Evolutionary conservation across 768 basidiomycete species (phyloP).

Genomic region (Tulasnella sp.): DNA sequence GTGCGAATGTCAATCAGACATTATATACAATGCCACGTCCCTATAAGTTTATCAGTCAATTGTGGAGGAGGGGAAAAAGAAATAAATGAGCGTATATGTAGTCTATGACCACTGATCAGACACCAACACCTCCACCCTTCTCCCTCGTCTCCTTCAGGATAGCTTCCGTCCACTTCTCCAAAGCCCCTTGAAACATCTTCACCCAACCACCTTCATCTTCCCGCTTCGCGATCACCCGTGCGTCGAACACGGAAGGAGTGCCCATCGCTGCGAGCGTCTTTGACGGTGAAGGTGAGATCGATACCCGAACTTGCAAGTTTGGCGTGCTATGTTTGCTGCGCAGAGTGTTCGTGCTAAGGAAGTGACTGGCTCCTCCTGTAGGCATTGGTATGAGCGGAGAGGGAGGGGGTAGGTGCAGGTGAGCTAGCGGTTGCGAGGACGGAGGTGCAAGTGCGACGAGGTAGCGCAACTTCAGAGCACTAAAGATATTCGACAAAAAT

Average conservation of each 20-base stretch:
- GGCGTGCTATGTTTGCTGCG: constrained; percentile 23
- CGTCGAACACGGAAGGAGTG: constrained; percentile 54
- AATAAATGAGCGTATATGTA: no score
- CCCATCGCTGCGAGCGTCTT: constrained; percentile 33
- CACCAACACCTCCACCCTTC: not conserved
- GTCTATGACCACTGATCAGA: no score
- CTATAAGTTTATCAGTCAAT: no score
- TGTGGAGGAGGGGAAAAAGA: no score
- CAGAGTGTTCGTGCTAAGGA: no score
- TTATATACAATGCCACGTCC: no score
- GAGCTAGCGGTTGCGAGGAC: constrained; percentile 28
- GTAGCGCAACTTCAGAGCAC: constrained; percentile 76
- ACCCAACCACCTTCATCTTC: constrained; percentile 62
- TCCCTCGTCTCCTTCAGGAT: constrained; percentile 49
- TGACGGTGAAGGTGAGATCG: not conserved
- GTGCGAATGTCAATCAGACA: no score
- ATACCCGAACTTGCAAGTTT: constrained; percentile 13
- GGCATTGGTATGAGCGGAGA: constrained; percentile 18
- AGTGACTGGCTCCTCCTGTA: constrained; percentile 19
- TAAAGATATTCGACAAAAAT: no score
- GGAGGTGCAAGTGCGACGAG: constrained; percentile 55
- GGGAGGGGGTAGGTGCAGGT: constrained; percentile 21
- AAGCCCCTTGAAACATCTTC: constrained; percentile 53
- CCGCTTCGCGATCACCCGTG: constrained; percentile 55
- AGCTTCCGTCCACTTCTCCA: constrained; percentile 55